Conservation (phyloP, 257 asterid species). For the Thymus quinquecostatus region DNA sequence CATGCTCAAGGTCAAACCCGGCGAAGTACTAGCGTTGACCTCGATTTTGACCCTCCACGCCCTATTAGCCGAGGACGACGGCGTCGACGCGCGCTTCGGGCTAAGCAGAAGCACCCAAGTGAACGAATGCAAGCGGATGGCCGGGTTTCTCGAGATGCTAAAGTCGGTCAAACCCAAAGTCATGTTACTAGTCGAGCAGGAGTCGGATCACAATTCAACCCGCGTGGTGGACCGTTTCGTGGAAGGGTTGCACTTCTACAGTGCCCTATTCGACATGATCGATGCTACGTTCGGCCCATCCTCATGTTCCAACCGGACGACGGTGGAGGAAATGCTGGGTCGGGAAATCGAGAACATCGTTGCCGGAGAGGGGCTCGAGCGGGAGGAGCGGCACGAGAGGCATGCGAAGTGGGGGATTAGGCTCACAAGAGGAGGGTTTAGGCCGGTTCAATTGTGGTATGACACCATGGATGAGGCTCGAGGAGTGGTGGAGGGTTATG, state of each 20-base stretch:
- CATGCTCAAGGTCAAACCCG: slow-evolving; percentile 42
- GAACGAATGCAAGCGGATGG: slow-evolving; percentile 39
- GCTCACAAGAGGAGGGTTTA: slow-evolving; percentile 42
- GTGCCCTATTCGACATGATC: slow-evolving; percentile 51
- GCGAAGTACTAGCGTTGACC: slow-evolving; percentile 51
- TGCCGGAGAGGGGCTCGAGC: slow-evolving; percentile 53
- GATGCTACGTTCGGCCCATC: slow-evolving; percentile 37
- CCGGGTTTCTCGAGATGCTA: slow-evolving; percentile 43
- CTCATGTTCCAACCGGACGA: slow-evolving; percentile 40
- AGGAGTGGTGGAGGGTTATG: slow-evolving; percentile 32
- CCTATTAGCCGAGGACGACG: slow-evolving; percentile 54
- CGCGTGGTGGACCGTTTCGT: slow-evolving; percentile 49
- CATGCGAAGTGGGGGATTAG: slow-evolving; percentile 47
- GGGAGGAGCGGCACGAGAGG: slow-evolving; percentile 63
- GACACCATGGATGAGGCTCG: slow-evolving; percentile 56
- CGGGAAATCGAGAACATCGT: slow-evolving; percentile 61
- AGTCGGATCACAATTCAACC: slow-evolving; percentile 50
- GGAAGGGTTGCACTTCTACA: slow-evolving; percentile 56
- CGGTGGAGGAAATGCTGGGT: slow-evolving; percentile 54
- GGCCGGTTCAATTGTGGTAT: slow-evolving; percentile 53
- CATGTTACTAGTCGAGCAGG: slow-evolving; percentile 52
- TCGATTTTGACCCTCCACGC: slow-evolving; percentile 49
- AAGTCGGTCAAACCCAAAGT: slow-evolving; percentile 40
- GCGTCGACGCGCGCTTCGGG: slow-evolving; percentile 38
- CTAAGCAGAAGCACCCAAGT: slow-evolving; percentile 32